Conservation (phyloP, 495 filamentous ascomycete species). For the Xylaria acuta region DNA sequence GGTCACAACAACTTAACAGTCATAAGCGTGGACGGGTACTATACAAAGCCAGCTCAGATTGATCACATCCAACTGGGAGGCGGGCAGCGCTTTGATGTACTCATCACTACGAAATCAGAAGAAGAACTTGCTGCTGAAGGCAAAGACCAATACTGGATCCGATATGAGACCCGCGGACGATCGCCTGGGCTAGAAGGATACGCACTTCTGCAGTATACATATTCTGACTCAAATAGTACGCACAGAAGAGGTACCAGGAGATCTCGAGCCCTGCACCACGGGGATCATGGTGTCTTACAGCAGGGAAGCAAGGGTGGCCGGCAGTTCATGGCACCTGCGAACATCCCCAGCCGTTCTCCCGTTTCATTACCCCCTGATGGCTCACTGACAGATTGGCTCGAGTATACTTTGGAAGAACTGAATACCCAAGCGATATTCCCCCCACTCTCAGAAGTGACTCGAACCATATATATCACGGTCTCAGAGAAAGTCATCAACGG, state of each 20-base stretch:
- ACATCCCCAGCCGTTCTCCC: slow-evolving; percentile 39
- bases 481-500: slow-evolving; percentile 51
- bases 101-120: slow-evolving; percentile 54
- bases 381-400: slow-evolving; percentile 52
- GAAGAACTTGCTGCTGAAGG: slow-evolving; percentile 49
- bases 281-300: not conserved
- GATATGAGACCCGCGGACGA: slow-evolving; percentile 59
- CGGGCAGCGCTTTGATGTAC: slow-evolving; percentile 63
- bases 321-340: slow-evolving; percentile 30
- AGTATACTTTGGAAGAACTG: slow-evolving; percentile 60
- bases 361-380: slow-evolving; percentile 49
- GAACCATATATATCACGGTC: slow-evolving; percentile 55
- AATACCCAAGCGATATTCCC: slow-evolving; percentile 49
- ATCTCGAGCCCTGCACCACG: not conserved
- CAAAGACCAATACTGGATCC: slow-evolving; percentile 58
- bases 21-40: slow-evolving; percentile 64
- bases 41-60: slow-evolving; percentile 56
- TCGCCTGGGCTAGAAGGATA: slow-evolving; percentile 53
- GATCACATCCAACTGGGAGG: slow-evolving; percentile 59
- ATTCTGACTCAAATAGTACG: slow-evolving; percentile 19
- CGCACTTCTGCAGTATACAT: slow-evolving; percentile 58
- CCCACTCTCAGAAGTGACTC: slow-evolving; percentile 57
- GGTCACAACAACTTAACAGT: slow-evolving; percentile 56
- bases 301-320: not conserved
- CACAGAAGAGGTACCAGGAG: not conserved